Percentiles rank a stretch among this genome's conserved stretches.
Conservation (phyloP, 352 stramenopile species). For the Globisporangium nodosum region DNA sequence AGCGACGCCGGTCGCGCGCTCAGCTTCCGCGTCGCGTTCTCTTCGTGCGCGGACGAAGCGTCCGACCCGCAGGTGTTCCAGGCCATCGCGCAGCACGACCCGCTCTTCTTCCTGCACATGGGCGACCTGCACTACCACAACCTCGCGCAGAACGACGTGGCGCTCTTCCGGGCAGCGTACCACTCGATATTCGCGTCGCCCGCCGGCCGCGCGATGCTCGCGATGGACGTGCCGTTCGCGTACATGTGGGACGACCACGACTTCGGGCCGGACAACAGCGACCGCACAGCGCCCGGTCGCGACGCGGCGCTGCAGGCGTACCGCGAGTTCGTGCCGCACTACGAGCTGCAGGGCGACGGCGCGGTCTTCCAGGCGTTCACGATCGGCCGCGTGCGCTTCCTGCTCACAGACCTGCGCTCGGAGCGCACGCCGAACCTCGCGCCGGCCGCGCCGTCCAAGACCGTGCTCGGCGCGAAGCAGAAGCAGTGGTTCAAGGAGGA, state of each 20-base stretch:
- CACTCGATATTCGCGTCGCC: conserved; percentile 69
- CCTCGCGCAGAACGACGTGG: conserved; percentile 56
- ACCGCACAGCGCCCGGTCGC: conserved; percentile 64
- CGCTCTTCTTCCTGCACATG: conserved; percentile 87
- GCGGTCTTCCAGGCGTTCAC: conserved; percentile 80
- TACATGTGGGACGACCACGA: conserved; percentile 92
- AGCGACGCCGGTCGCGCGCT: conserved; percentile 33
- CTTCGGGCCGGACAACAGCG: conserved; percentile 86
- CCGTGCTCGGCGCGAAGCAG: conserved; percentile 75
- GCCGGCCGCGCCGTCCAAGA: conserved; percentile 69
- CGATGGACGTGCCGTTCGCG: conserved; percentile 76
- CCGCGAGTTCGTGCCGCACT: conserved; percentile 79
- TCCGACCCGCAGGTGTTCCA: conserved; percentile 57
- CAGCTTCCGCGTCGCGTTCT: conserved; percentile 72
- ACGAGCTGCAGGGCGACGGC: conserved; percentile 27
- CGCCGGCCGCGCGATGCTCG: conserved; percentile 63
- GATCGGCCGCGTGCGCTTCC: conserved; percentile 77
- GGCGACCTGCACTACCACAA: conserved; percentile 88
- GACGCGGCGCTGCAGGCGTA: conserved; percentile 75
- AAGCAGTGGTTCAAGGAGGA: conserved; percentile 87
- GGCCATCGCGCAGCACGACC: conserved; percentile 51
- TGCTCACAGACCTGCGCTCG: conserved; percentile 80
- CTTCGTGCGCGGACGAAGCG: conserved; percentile 76
- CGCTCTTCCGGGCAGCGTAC: conserved; percentile 55
- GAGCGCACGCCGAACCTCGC: conserved; percentile 61